Percentiles rank a stretch among this genome's conserved stretches.
These are phyloP conservation scores for Pseudogymnoascus sp. DNA, from an alignment of 2,329 filamentous ascomycete species.

Conservation along the genomic window DNA sequence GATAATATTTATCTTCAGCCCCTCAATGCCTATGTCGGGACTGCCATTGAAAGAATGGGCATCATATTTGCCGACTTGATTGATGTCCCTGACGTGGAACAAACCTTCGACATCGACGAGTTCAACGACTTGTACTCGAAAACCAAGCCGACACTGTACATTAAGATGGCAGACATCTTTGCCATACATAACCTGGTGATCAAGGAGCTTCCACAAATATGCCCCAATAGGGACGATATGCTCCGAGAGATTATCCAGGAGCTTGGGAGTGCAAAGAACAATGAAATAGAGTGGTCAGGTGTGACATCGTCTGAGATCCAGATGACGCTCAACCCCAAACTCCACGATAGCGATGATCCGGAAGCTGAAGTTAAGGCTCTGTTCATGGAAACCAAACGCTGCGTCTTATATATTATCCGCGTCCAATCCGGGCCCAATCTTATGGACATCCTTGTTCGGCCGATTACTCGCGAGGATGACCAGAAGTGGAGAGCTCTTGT, in stretches of 20 bases:
- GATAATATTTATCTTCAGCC: constrained; percentile 96
- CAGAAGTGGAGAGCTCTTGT: constrained; percentile 77
- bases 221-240: constrained; percentile 73
- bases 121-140: constrained; percentile 97
- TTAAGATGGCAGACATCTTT: constrained; percentile 97
- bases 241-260: constrained; percentile 88
- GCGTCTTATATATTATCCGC: constrained; percentile 93
- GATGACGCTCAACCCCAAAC: constrained; percentile 80
- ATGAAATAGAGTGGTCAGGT: constrained; percentile 85
- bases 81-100: constrained; percentile 75
- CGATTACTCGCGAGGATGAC: constrained; percentile 79
- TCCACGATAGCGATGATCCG: constrained; percentile 85
- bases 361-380: constrained; percentile 86
- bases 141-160: constrained; percentile 95
- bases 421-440: constrained; percentile 86
- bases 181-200: constrained; percentile 86
- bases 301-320: constrained; percentile 78
- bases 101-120: constrained; percentile 95
- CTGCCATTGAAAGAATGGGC: constrained; percentile 72
- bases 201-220: constrained; percentile 68
- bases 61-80: constrained; percentile 72
- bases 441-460: constrained; percentile 91
- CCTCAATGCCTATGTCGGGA: constrained; percentile 80
- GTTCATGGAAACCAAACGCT: constrained; percentile 97
- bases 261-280: constrained; percentile 90